Evolutionary conservation across 2,329 filamentous ascomycete genomes (phyloP), one percentile per base, ranked within the genome.

Genomic region (Raffaelea arxii): DNA sequence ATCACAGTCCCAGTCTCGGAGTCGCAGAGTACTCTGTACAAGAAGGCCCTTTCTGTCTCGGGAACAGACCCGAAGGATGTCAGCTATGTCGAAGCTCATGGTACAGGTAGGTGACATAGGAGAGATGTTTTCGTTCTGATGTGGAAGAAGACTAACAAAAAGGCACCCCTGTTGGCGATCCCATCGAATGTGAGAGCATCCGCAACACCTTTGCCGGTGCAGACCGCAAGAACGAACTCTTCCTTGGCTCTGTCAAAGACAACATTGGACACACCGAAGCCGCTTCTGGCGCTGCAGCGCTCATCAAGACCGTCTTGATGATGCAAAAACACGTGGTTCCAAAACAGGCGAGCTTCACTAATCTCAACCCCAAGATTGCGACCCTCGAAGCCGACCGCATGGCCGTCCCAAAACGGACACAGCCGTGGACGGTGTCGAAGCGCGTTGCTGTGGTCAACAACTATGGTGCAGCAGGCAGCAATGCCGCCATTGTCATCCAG

Each of bases 131-230:
- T n/a, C n/a, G n/a, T n/a, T n/a, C n/a, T n/a, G n/a, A n/a, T n/a
- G n/a, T n/a, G n/a, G n/a, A n/a, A n/a, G n/a, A n/a, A n/a, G n/a
- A n/a, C n/a, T n/a, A n/a, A n/a, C n/a, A n/a, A n/a, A n/a, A n/a
- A n/a, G n/a, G 67, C 4, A 72, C 69, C 3, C 54, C 54, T 6
- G 62, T 63, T 1, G 68, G 67, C 1, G 67, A 70, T 36, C 61
- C 63, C 7, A 50, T 51, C 6, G 58, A 61, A 48, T 48, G 63
- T 30, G 61, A 53, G 3, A 59, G 59, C 25, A 54, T 65, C 5
- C 60, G 62, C 1, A 54, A 58, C 51, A 59, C 12, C 53, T 59
- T 6, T 59, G 64, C 4, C 45, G 62, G 10, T 54, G 58, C 2
- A 35, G 49, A 40, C 61, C 43, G 51, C 4, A n/a, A 35, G 1